A percentile compares a stretch with the other conserved stretches of the same genome.
Evolutionary conservation across 257 asterid species (phyloP).

Genomic region (Salvia hispanica): DNA sequence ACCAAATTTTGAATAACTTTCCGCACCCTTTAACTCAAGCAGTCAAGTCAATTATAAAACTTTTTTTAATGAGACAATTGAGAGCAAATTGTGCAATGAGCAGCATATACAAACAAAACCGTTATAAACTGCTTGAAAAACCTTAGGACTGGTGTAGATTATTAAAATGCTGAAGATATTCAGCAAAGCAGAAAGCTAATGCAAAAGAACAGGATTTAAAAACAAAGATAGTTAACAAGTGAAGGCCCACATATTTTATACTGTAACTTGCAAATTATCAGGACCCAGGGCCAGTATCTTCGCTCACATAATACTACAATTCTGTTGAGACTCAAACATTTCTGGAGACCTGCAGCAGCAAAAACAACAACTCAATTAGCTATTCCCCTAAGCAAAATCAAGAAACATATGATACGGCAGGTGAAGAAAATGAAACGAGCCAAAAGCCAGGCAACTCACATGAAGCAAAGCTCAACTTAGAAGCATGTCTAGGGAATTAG

Average conservation of each 20-base stretch:
- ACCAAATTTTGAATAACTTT: too few relatives aligned
- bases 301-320: slow-evolving; percentile 41
- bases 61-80: too few relatives aligned
- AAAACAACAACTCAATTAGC: slow-evolving; percentile 12
- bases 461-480: slow-evolving; percentile 3
- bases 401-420: background rate
- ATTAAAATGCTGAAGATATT: background rate
- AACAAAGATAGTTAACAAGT: background rate
- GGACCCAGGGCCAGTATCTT: background rate
- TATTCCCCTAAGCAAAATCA: slow-evolving; percentile 1
- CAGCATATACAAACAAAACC: too few relatives aligned
- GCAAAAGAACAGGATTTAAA: background rate
- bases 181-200: background rate
- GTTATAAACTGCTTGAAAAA: too few relatives aligned
- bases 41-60: too few relatives aligned
- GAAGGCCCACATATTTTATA: slow-evolving; percentile 14
- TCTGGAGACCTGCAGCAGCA: slow-evolving; percentile 74
- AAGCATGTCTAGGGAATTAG: background rate
- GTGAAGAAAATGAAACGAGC: background rate
- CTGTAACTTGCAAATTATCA: background rate
- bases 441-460: background rate
- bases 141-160: too few relatives aligned
- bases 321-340: slow-evolving; percentile 75
- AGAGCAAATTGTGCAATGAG: too few relatives aligned
- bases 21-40: too few relatives aligned